These are phyloP conservation scores for Sarocladium brachiariae DNA, from an alignment of 2,329 filamentous ascomycete genomes.

Conservation along the genomic window DNA sequence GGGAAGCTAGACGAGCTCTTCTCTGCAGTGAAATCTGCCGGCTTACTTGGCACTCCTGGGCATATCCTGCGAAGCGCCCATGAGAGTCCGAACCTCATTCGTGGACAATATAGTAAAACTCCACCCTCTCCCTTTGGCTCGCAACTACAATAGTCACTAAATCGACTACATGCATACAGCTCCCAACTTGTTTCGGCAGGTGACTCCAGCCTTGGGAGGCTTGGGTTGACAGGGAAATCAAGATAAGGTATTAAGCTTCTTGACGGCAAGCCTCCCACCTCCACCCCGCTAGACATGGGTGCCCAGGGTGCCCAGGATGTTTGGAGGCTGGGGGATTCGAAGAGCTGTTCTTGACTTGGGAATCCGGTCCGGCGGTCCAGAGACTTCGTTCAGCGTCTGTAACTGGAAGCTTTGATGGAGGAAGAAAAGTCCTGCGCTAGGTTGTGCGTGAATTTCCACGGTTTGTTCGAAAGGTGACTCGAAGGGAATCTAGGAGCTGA, in stretches of 20 bases:
- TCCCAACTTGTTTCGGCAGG: conserved; percentile 2
- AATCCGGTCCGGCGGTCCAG: too few species aligned
- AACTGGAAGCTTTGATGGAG: too few species aligned
- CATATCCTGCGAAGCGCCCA: not conserved
- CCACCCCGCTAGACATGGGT: too few species aligned
- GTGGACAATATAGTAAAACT: not conserved
- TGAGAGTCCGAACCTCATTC: not conserved
- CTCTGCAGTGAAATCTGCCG: conserved; percentile 6
- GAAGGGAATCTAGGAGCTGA: too few species aligned
- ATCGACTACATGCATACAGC: not conserved
- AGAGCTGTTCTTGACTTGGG: not conserved
- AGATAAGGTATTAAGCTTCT: conserved; percentile 8
- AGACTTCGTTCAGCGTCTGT: too few species aligned
- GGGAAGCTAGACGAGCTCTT: not conserved
- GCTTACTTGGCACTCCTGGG: conserved; percentile 2
- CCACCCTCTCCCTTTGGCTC: not conserved
- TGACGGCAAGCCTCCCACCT: not conserved
- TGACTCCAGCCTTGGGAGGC: not conserved
- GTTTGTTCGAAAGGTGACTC: too few species aligned
- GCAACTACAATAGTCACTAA: too few species aligned
- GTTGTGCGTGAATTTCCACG: too few species aligned
- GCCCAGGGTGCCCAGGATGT: too few species aligned
- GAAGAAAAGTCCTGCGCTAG: too few species aligned
- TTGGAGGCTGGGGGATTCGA: not conserved
- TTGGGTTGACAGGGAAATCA: not conserved